These are phyloP conservation scores for Vigna radiata DNA, from an alignment of 306 rosid species.

Conservation along the genomic window DNA sequence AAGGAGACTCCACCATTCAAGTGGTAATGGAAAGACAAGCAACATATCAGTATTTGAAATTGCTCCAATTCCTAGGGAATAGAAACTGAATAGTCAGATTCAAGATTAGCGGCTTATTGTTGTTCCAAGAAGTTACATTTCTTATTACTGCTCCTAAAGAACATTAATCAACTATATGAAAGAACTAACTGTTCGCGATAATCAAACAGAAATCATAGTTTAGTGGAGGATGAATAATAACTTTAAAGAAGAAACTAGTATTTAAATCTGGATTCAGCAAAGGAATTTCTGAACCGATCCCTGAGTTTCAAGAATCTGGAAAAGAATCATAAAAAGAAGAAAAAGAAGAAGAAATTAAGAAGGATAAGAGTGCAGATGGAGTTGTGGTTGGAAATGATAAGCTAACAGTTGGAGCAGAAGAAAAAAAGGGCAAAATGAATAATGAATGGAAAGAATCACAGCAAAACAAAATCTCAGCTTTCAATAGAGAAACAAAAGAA, in stretches of 20 bases:
- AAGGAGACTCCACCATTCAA: constrained; percentile 1
- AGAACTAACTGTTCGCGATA: neutral
- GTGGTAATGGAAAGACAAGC: neutral
- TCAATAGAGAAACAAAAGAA: neutral
- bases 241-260: neutral
- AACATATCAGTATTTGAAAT: neutral
- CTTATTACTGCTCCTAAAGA: neutral
- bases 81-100: neutral
- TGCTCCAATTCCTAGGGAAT: neutral
- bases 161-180: neutral
- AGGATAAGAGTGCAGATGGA: neutral
- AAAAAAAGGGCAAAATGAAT: constrained; percentile 15
- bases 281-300: constrained; percentile 7
- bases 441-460: neutral
- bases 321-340: neutral
- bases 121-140: neutral
- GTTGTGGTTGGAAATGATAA: neutral
- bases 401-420: neutral
- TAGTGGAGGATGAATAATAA: too few species aligned
- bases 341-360: neutral
- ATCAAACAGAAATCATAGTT: neutral
- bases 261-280: constrained; percentile 14
- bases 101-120: neutral
- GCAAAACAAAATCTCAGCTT: neutral
- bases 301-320: neutral